Base-by-base conservation (phyloP, 345 rosid species). In the Lepidium aucheri region DNA sequence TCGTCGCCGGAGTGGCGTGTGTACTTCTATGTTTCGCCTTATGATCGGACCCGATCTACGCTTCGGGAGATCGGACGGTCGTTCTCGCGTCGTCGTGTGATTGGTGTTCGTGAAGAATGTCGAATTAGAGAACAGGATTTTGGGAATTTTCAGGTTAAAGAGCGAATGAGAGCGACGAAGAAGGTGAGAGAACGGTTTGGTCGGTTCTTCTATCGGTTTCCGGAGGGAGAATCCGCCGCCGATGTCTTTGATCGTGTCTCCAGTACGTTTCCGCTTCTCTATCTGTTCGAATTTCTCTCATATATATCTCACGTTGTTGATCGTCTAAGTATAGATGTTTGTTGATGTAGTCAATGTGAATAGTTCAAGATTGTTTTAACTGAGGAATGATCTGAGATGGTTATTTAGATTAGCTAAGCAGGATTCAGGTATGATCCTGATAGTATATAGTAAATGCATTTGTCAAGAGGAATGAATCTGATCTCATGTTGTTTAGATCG, bases 191-290 rank as follows among this genome's bases (percentile, higher is more conserved):
- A 86, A 75, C 67, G 74, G 30, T 94, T 90, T 65, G 99, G 96
- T 3, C 76, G 99, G 33, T 94, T 88, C 69, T 94, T 83, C 53
- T 94, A 85, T 47, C 81, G 99, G 24, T 94, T 94, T 55, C 97
- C 96, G n/a, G 99, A 94, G 60, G 99, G 99, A 28, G 99, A 94
- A 72, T 94, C 99, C 35, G 97, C 96, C 46, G 96, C 99, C 46
- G 99, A 94, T 53, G 97, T 94, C 47, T 94, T 83, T 53, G 99
- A 94, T 72, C 99, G 97, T 10, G 91, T 94, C 68, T 94, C 99
- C 7, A 85, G 99, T 90, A 84, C 11, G 85, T 65, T 51, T 40
- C 30, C 33, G 11, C 17, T 34, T 43, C 14, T 12, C 15, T 14
- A 17, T 44, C 47, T 34, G 12, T 12, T 22, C 24, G 16, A 8